phyloP scores from a whole-genome alignment of 345 rosid species.

The Mangifera indica region DNA sequence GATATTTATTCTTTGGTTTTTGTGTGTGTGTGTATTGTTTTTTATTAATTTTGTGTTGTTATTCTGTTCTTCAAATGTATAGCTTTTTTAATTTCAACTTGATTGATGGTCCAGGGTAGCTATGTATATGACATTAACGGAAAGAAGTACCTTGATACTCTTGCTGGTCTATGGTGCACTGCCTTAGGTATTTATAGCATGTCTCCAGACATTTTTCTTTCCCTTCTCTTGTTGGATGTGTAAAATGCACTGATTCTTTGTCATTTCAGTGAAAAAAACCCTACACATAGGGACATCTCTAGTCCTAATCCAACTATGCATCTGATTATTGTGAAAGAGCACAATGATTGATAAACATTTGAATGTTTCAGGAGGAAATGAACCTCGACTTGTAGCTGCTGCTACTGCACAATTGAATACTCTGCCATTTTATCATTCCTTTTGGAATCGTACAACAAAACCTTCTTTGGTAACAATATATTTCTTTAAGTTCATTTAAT shows the following conservation, averaged over 20 bases:
- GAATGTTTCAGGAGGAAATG: slow-evolving; percentile 75
- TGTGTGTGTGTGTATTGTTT: not conserved
- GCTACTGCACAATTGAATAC: slow-evolving; percentile 68
- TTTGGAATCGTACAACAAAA: slow-evolving; percentile 95
- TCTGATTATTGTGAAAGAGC: not conserved
- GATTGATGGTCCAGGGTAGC: slow-evolving; percentile 56
- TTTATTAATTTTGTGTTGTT: not conserved
- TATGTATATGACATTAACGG: slow-evolving; percentile 78
- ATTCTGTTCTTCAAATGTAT: not conserved
- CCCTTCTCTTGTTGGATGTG: not conserved
- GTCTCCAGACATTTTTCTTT: not conserved
- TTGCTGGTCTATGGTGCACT: slow-evolving; percentile 96
- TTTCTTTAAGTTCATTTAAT: slow-evolving; percentile 9
- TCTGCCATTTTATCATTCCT: slow-evolving; percentile 94
- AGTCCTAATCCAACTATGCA: not conserved
- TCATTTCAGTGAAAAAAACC: not conserved
- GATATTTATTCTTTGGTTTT: not conserved
- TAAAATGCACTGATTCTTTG: not conserved
- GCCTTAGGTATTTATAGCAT: slow-evolving; percentile 60
- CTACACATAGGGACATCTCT: not conserved
- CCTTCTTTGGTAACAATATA: slow-evolving; percentile 72
- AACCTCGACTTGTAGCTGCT: slow-evolving; percentile 84
- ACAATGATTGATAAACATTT: slow-evolving; percentile 9
- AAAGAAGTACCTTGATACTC: slow-evolving; percentile 92
- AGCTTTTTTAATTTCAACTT: slow-evolving; percentile 10